A percentile compares a stretch with the other conserved stretches of the same genome.
Evolutionary conservation across 2,329 filamentous ascomycete genomes (phyloP).

Genomic region (Elsinoe fawcettii): DNA sequence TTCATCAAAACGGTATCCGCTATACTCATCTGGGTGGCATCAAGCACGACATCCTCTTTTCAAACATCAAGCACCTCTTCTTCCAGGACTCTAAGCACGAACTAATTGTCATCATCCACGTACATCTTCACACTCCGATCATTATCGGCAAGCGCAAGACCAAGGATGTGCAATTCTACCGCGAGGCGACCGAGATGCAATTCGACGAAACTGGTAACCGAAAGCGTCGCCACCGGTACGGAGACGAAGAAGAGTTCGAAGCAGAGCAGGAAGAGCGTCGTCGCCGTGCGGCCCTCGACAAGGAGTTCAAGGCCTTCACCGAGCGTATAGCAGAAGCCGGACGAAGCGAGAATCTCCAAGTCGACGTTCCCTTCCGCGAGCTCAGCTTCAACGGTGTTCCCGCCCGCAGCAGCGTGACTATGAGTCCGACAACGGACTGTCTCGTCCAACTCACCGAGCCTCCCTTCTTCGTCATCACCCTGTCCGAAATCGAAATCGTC

Average conservation of each 20-base stretch:
- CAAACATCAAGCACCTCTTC: constrained; percentile 96
- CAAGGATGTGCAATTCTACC: constrained; percentile 96
- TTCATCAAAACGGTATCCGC: constrained; percentile 97
- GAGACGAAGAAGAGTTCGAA: constrained; percentile 97
- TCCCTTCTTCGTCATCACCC: constrained; percentile 89
- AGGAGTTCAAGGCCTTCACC: constrained; percentile 90
- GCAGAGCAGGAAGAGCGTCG: constrained; percentile 95
- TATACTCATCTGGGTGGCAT: constrained; percentile 77
- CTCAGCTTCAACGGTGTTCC: constrained; percentile 96
- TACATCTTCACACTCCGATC: constrained; percentile 95
- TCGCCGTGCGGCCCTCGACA: constrained; percentile 82
- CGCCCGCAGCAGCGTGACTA: constrained; percentile 87
- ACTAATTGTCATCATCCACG: constrained; percentile 94
- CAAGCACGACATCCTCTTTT: constrained; percentile 88
- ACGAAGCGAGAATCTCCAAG: constrained; percentile 80
- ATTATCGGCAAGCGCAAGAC: constrained; percentile 99
- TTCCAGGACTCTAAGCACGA: constrained; percentile 97
- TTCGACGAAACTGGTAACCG: constrained; percentile 98
- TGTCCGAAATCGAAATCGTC: constrained; percentile 92
- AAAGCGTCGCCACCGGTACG: constrained; percentile 94
- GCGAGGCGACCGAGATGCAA: constrained; percentile 95
- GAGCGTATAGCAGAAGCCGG: constrained; percentile 97
- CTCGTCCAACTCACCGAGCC: constrained; percentile 95
- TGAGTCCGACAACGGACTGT: constrained; percentile 94
- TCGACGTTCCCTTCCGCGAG: constrained; percentile 94